Percentiles rank a stretch among this genome's conserved stretches.
Evolutionary conservation across 176 grass and related monocot genomes (phyloP).

Genomic region (Paspalum notatum): DNA sequence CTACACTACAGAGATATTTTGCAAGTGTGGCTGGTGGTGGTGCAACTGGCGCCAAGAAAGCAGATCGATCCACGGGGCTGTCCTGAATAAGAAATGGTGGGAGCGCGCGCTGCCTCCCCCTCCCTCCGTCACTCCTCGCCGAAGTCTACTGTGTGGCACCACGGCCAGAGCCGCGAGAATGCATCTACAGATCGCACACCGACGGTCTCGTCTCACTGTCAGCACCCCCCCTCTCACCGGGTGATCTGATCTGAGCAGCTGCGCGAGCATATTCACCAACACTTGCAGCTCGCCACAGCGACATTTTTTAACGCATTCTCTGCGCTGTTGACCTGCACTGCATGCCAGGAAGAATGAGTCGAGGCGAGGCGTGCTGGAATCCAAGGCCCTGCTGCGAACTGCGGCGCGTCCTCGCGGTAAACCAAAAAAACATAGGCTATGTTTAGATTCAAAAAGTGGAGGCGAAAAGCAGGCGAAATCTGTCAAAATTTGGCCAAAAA

Average conservation of each 20-base stretch:
- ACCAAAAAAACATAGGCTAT: no score
- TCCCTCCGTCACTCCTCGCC: background rate
- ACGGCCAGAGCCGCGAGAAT: background rate
- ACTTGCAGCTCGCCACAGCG: background rate
- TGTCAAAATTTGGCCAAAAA: no score
- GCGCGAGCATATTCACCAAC: background rate
- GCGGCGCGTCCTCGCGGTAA: background rate
- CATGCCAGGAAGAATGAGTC: background rate
- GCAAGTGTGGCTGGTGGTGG: background rate
- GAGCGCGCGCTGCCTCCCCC: background rate
- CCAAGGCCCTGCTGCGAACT: background rate
- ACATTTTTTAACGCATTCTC: background rate
- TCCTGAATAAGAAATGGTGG: background rate
- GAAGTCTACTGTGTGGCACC: background rate
- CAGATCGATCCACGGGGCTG: conserved; percentile 5
- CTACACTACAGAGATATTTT: background rate
- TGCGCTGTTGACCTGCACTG: background rate
- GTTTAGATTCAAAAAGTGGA: no score
- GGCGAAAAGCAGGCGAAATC: no score
- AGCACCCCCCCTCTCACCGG: background rate
- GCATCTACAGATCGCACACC: background rate
- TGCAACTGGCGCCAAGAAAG: conserved; percentile 14
- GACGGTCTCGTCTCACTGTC: background rate
- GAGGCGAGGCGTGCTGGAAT: background rate
- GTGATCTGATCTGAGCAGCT: no score